Base-by-base conservation (phyloP, 2,329 filamentous ascomycete species). In the Fusarium mangiferae region DNA sequence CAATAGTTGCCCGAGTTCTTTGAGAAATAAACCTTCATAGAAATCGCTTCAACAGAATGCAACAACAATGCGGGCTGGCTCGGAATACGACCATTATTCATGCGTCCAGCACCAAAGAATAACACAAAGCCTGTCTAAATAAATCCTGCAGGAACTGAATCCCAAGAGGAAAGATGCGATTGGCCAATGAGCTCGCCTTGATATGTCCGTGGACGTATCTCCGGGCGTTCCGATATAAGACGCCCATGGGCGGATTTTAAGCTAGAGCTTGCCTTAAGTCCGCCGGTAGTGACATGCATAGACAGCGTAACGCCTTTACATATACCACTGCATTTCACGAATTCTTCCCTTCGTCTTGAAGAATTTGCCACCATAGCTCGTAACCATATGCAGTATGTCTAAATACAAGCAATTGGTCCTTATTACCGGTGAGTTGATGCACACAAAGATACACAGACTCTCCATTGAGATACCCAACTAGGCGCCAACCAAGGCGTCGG, bases 401-500 rank as follows among this genome's bases (percentile, higher is more conserved):
- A 48, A 68, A 4, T 68, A 70, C 14, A 69, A 69, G 8, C 48
- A 66, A 5, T 42, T 70, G 3, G 66, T 60, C 11, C 42, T 70
- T 3, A 64, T 69, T 9, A 69, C 66, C n/a, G 66, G 66, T 69
- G n/a, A 69, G 66, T 45, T 12, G 9, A 28, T 26, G 24, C 7
- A 24, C 13, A 30, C 12, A 15, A 17, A n/a, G 3, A 10, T 8
- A 17, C 7, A 8, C n/a, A 13, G 20, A 11, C 15, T 33, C 17
- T 18, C 38, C 10, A 24, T 63, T 70, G 55, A 70, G 35, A 51
- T 28, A 8, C 6, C 13, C 24, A 24, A n/a, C 8, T 28, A 70
- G 66, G 68, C 54, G 68, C 68, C 60, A 70, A 70, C 15, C 68
- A 66, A 45, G 68, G 68, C 35, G 60, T 70, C 33, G 68, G 68